A percentile compares a stretch with the other conserved stretches of the same genome.
phyloP scores from a whole-genome alignment of 176 grass and related monocot species.

The Dendrocalamus sinicus region DNA sequence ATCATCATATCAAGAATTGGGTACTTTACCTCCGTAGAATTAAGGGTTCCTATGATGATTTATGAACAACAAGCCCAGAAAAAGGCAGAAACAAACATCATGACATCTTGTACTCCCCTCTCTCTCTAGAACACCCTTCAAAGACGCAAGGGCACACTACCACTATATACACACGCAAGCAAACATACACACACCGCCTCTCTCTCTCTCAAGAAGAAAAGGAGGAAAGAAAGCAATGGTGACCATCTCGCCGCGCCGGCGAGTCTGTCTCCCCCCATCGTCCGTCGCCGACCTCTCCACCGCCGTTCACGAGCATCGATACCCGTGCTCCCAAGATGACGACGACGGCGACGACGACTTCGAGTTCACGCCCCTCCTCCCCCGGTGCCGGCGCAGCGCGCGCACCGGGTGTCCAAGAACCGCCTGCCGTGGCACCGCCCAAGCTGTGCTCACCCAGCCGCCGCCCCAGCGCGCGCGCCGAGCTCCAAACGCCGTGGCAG shows the following conservation, averaged over 20 bases:
- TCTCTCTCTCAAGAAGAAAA: neutral
- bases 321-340: neutral
- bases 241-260: constrained; percentile 22
- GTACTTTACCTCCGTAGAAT: constrained; percentile 24
- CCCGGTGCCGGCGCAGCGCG: neutral
- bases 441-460: neutral
- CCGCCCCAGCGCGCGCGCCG: neutral
- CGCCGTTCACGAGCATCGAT: neutral
- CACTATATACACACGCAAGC: neutral
- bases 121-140: constrained; percentile 13
- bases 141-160: constrained; percentile 2
- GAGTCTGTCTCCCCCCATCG: constrained; percentile 6
- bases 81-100: constrained; percentile 2
- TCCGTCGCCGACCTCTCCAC: constrained; percentile 35
- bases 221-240: constrained; percentile 1
- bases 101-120: neutral
- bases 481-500: neutral
- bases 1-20: neutral
- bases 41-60: constrained; percentile 2
- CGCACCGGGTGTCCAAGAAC: constrained; percentile 19
- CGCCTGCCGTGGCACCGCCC: neutral
- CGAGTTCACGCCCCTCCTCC: constrained; percentile 42
- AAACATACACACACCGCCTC: neutral
- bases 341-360: constrained; percentile 33
- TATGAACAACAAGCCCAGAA: constrained; percentile 26